Evolutionary conservation across 169 alveolate species (phyloP).

Genomic region (Neospora caninum): DNA sequence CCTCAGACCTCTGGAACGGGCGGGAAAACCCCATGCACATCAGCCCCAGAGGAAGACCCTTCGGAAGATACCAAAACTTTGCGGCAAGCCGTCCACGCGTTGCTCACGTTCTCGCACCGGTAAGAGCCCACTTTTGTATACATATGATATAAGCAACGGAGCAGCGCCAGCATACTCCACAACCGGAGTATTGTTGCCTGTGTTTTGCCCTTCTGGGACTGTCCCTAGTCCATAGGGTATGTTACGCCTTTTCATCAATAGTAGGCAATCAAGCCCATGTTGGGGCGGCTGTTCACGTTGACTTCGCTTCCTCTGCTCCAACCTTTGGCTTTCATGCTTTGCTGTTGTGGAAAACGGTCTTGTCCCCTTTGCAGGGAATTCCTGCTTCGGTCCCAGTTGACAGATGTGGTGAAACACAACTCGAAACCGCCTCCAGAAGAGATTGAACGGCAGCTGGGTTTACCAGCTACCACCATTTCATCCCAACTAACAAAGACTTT

Average conservation of each 20-base stretch:
- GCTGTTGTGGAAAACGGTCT: too few relatives aligned
- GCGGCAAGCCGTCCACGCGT: conserved; percentile 66
- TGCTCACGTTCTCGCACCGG: conserved; percentile 68
- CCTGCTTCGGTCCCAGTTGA: conserved; percentile 56
- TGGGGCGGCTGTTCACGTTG: too few relatives aligned
- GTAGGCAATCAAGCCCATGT: too few relatives aligned
- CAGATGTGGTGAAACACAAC: conserved; percentile 63
- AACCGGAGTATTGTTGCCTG: too few relatives aligned
- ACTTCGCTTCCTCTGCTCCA: too few relatives aligned
- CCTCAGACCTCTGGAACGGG: not conserved
- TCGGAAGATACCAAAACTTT: not conserved
- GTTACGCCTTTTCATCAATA: too few relatives aligned
- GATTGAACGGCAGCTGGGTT: conserved; percentile 66
- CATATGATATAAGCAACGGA: too few relatives aligned
- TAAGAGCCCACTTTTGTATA: not conserved
- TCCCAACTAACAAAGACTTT: conserved; percentile 46
- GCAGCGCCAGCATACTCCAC: too few relatives aligned
- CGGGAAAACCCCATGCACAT: not conserved
- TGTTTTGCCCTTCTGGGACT: too few relatives aligned
- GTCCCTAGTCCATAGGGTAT: too few relatives aligned
- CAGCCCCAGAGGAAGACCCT: not conserved
- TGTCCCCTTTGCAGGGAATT: conserved; percentile 54
- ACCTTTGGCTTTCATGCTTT: too few relatives aligned
- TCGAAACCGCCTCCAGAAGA: conserved; percentile 69
- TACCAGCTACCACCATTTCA: conserved; percentile 61